Evolutionary conservation across 805 yeast species (phyloP).

Genomic region (Cyberlindnera euphorbiae): DNA sequence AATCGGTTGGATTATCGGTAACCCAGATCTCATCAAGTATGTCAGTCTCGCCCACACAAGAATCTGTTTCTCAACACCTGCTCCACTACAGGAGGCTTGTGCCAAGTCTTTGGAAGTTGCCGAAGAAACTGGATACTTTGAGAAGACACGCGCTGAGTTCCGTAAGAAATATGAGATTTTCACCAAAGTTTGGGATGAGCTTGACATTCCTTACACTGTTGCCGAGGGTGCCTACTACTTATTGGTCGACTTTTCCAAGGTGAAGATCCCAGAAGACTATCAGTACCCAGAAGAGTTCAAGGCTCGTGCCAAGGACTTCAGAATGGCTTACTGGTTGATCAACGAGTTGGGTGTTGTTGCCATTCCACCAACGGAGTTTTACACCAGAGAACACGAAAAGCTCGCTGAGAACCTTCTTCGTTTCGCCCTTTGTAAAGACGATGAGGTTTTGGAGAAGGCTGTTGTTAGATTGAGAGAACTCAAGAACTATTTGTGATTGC

Average conservation of each 20-base stretch:
- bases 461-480: constrained; percentile 67
- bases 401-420: constrained; percentile 82
- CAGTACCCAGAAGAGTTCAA: constrained; percentile 65
- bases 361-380: constrained; percentile 96
- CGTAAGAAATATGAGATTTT: constrained; percentile 67
- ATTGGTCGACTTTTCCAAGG: constrained; percentile 79
- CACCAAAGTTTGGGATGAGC: constrained; percentile 74
- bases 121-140: constrained; percentile 58
- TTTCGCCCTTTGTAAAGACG: constrained; percentile 96
- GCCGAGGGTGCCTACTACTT: constrained; percentile 95
- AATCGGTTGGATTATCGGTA: constrained; percentile 92
- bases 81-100: constrained; percentile 90
- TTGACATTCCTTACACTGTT: constrained; percentile 81
- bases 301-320: constrained; percentile 77
- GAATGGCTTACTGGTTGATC: constrained; percentile 87
- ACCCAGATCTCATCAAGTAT: constrained; percentile 72
- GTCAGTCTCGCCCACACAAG: constrained; percentile 89
- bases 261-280: constrained; percentile 72
- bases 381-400: constrained; percentile 62
- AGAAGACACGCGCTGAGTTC: constrained; percentile 63
- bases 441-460: constrained; percentile 73
- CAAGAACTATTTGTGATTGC: constrained; percentile 48
- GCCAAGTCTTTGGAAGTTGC: constrained; percentile 73
- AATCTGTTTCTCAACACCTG: constrained; percentile 86
- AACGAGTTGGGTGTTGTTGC: constrained; percentile 91